Evolutionary conservation across 108 stramenopile species (phyloP), one percentile per base, ranked within the genome.

Genomic region (Pseudonitzschia multistriata): DNA sequence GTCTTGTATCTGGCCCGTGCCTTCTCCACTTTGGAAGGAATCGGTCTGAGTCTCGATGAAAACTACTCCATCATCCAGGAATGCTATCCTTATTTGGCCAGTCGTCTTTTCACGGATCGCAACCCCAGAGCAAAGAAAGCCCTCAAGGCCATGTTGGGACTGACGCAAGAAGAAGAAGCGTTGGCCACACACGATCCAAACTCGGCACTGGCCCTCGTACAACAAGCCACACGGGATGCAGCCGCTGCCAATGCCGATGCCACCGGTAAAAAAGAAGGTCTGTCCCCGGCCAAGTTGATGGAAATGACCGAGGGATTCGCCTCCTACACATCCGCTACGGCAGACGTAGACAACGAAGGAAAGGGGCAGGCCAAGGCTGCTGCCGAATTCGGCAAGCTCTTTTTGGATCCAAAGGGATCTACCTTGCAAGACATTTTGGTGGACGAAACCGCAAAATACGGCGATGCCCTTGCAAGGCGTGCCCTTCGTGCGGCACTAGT

Each of bases 11-110:
- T 92, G 17, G 86, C 85, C 3, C 66, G 92, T 25, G 92, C 92
- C 13, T 93, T 93, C 74, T 87, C 89, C 30, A 91, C 90, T 0
- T 72, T 93, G 59, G 94, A 95, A 74, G 95, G 95, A 0, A 89
- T 96, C 34, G 95, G 95, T 3, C 77, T 96, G 50, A 80, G 74
- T 15, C 73, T 96, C 30, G 89, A 93, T 71, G 90, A 90, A 53
- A 81, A 88, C 68, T 96, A 96, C 63, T 85, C 89, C 45, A 96
- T 96, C 66, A 82, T 96, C 14, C 81, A 92, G 57, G 92, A 93
- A 71, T 96, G 95, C 73, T 96, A 93, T 73, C 86, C 89, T 8
- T 96, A 93, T 65, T 79, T 96, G 8, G 85, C 91, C 14, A 75
- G 91, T 31, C 78, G 95, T 34, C 56, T 96, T 17, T 91, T 96